Evolutionary conservation across 2,329 filamentous ascomycete genomes (phyloP).

Genomic region (Colletotrichum sp.): DNA sequence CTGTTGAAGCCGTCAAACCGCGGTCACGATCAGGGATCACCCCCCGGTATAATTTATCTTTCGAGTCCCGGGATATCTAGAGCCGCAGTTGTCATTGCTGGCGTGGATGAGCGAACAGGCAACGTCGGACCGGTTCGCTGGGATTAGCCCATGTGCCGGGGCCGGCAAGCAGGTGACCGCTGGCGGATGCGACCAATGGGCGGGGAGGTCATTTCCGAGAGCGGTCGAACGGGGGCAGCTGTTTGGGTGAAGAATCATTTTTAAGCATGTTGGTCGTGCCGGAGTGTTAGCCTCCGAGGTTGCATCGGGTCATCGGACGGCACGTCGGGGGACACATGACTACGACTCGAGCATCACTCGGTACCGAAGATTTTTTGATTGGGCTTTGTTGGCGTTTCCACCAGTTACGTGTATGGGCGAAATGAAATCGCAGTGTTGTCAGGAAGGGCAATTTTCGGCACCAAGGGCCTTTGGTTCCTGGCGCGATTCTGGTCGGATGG

Average conservation of each 20-base stretch:
- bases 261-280: neutral
- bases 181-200: neutral
- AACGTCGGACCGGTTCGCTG: conserved; percentile 9
- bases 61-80: neutral
- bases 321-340: conserved; percentile 2
- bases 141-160: neutral
- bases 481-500: neutral
- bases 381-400: neutral
- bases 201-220: neutral
- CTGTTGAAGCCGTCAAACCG: neutral
- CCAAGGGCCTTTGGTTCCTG: neutral
- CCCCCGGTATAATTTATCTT: neutral
- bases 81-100: neutral
- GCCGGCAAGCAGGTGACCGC: neutral
- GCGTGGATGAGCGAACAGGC: neutral
- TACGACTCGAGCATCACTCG: neutral
- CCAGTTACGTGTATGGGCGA: neutral
- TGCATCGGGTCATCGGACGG: conserved; percentile 9
- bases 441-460: neutral
- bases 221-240: neutral
- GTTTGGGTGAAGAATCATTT: neutral
- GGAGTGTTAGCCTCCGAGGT: conserved; percentile 15
- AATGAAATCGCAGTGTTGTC: neutral
- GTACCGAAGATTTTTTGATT: neutral
- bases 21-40: neutral